Evolutionary conservation across 192 early-diverging fungal genomes (phyloP).

Genomic region (Linnemannia exigua): DNA sequence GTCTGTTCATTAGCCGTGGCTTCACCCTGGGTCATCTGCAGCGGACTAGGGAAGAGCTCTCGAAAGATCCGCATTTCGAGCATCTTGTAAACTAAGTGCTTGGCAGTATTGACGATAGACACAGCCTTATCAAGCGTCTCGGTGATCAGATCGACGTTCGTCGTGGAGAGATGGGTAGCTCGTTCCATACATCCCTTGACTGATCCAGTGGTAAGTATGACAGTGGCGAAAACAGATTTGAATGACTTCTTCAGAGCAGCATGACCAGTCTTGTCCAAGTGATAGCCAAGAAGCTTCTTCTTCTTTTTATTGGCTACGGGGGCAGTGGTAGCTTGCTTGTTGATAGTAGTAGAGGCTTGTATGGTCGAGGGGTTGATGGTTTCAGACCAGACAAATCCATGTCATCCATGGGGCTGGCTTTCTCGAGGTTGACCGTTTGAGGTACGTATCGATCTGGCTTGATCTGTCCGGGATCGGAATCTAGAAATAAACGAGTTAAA

Average conservation of each 20-base stretch:
- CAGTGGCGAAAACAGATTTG: background rate
- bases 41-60: background rate
- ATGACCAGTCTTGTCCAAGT: background rate
- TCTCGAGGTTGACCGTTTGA: background rate
- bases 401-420: background rate
- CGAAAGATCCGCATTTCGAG: background rate
- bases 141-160: slow-evolving; percentile 2
- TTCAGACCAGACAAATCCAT: background rate
- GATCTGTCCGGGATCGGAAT: slow-evolving; percentile 5
- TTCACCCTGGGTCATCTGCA: background rate
- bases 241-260: background rate
- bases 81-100: slow-evolving; percentile 1
- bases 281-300: background rate
- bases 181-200: background rate
- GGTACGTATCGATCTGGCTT: background rate
- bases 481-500: background rate
- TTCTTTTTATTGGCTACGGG: background rate
- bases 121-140: background rate
- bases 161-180: slow-evolving; percentile 2
- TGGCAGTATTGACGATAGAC: background rate
- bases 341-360: background rate
- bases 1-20: background rate
- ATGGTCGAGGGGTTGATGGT: background rate
- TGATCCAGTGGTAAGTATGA: background rate
- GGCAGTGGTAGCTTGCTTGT: background rate